phyloP scores from a whole-genome alignment of 1,284 basidiomycete genomes.

The Thecaphora thlaspeos region DNA sequence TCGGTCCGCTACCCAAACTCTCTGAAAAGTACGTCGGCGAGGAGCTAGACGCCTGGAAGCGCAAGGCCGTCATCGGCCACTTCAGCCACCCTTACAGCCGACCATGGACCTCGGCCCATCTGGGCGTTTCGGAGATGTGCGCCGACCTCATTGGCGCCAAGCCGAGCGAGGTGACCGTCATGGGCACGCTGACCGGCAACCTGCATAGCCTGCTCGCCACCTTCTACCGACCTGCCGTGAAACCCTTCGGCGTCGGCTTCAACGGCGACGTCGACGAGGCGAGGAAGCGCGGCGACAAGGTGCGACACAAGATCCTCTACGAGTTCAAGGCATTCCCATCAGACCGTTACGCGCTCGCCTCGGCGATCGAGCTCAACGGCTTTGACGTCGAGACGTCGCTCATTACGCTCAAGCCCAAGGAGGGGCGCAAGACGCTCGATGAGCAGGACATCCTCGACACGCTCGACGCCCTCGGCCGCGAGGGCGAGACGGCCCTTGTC shows the following conservation, averaged over 20 bases:
- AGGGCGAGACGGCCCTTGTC: slow-evolving; percentile 48
- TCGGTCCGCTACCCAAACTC: slow-evolving; percentile 77
- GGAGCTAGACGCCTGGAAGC: slow-evolving; percentile 82
- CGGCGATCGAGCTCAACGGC: slow-evolving; percentile 79
- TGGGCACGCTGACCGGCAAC: slow-evolving; percentile 90
- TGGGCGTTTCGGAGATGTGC: slow-evolving; percentile 72
- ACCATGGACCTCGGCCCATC: slow-evolving; percentile 80
- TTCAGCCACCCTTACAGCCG: slow-evolving; percentile 80
- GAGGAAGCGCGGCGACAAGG: slow-evolving; percentile 19
- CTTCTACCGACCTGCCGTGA: slow-evolving; percentile 81
- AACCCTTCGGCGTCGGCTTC: slow-evolving; percentile 28
- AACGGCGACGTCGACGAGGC: slow-evolving; percentile 19
- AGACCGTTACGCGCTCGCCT: slow-evolving; percentile 93
- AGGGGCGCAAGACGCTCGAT: slow-evolving; percentile 81
- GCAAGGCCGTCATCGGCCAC: slow-evolving; percentile 81
- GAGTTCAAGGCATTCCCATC: slow-evolving; percentile 93
- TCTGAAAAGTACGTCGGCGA: slow-evolving; percentile 73
- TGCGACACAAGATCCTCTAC: slow-evolving; percentile 85
- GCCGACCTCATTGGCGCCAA: slow-evolving; percentile 83
- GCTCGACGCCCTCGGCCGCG: slow-evolving; percentile 62
- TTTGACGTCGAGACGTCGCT: slow-evolving; percentile 73
- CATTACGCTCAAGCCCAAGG: slow-evolving; percentile 74
- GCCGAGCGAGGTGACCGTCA: slow-evolving; percentile 84
- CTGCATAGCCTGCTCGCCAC: slow-evolving; percentile 89
- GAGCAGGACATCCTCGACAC: slow-evolving; percentile 81